Evolutionary conservation across 2,329 filamentous ascomycete genomes (phyloP).

Genomic region (Epichloe typhina): DNA sequence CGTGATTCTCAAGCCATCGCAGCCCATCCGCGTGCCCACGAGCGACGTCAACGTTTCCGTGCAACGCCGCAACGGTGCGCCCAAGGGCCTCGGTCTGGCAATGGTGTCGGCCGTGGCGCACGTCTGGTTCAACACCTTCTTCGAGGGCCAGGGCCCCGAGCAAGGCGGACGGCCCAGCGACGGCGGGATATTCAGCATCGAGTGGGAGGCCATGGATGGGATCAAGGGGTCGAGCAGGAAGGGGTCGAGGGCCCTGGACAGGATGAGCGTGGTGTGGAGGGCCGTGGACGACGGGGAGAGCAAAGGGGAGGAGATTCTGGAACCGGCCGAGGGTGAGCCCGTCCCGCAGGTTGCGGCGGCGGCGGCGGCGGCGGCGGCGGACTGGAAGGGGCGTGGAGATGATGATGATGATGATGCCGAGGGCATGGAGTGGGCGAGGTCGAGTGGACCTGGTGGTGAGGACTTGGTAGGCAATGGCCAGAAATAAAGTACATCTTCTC

Average conservation of each 20-base stretch:
- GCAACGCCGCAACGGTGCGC: conserved; percentile 70
- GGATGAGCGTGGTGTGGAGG: conserved; percentile 76
- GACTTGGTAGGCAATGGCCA: conserved; percentile 14
- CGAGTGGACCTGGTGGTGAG: conserved; percentile 23
- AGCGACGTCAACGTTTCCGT: conserved; percentile 86
- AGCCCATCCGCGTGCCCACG: conserved; percentile 57
- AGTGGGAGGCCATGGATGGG: conserved; percentile 68
- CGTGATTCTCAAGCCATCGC: conserved; percentile 63
- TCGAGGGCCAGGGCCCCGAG: conserved; percentile 70
- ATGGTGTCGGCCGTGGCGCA: conserved; percentile 91
- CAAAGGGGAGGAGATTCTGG: conserved; percentile 28
- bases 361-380: conserved; percentile 39
- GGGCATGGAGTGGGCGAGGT: conserved; percentile 20
- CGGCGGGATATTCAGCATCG: conserved; percentile 48
- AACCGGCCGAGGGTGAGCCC: conserved; percentile 53
- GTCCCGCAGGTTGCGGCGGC: conserved; percentile 49
- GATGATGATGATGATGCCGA: conserved; percentile 9
- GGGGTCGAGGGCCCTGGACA: conserved; percentile 64
- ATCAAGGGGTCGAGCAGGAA: conserved; percentile 82
- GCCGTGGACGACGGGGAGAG: conserved; percentile 18
- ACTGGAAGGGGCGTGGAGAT: conserved; percentile 54
- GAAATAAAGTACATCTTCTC: neutral
- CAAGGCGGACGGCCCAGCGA: conserved; percentile 50
- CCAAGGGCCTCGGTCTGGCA: conserved; percentile 64
- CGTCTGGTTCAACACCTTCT: conserved; percentile 94